Conservation (phyloP, 1,284 basidiomycete genomes). For the Cystobasidium slooffiae region DNA sequence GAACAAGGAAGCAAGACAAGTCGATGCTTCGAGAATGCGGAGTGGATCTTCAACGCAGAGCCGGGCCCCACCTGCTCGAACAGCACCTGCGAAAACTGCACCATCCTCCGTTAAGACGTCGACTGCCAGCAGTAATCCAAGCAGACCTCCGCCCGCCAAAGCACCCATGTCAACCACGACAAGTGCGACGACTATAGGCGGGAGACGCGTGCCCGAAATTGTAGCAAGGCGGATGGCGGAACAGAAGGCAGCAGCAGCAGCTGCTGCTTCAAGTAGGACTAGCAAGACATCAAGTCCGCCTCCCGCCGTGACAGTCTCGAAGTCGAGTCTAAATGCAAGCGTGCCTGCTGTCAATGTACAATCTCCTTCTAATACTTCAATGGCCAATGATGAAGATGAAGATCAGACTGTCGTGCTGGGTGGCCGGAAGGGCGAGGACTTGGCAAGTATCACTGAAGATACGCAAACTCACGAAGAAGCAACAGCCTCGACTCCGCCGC, state of each 20-base stretch:
- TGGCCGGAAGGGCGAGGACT: background rate
- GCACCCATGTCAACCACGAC: background rate
- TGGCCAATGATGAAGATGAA: conserved; percentile 18
- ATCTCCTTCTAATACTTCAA: conserved; percentile 13
- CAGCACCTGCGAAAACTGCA: background rate
- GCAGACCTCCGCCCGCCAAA: background rate
- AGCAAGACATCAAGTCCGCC: conserved; percentile 9
- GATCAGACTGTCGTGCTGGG: conserved; percentile 13
- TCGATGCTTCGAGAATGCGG: background rate
- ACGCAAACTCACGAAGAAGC: background rate
- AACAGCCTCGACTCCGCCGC: background rate
- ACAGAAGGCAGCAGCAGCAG: conserved; percentile 21
- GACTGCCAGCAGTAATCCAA: background rate
- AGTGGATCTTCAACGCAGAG: background rate
- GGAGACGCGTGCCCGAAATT: conserved; percentile 17
- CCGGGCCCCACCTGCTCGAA: background rate
- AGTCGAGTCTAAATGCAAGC: no score
- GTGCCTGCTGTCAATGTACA: conserved; percentile 11
- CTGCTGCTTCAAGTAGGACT: background rate
- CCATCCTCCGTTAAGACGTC: background rate
- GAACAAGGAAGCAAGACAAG: conserved; percentile 10
- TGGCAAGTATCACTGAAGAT: background rate
- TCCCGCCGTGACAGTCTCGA: background rate
- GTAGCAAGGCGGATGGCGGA: conserved; percentile 33
- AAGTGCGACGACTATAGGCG: conserved; percentile 4